These are phyloP conservation scores for Scutellaria baicalensis DNA, from an alignment of 257 asterid species.

Conservation along the genomic window DNA sequence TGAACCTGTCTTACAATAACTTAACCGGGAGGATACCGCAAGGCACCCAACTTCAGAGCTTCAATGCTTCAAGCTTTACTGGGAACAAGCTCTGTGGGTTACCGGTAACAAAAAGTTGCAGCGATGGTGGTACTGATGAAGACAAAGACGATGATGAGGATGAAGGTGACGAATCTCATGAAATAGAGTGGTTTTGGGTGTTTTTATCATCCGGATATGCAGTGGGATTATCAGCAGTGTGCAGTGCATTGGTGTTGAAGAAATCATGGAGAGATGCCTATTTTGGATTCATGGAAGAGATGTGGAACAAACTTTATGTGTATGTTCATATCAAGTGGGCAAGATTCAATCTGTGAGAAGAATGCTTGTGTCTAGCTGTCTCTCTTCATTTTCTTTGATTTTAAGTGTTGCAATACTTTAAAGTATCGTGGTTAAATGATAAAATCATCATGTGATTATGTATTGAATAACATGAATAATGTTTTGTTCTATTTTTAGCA, in stretches of 20 bases:
- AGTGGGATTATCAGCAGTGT: conserved; percentile 6
- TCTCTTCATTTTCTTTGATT: too few species aligned
- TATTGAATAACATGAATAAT: too few species aligned
- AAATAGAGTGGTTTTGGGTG: not conserved
- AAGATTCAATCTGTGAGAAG: too few species aligned
- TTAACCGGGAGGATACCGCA: conserved; percentile 9
- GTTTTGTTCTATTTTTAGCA: too few species aligned
- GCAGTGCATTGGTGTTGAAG: not conserved
- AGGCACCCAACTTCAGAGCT: not conserved
- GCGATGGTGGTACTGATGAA: not conserved
- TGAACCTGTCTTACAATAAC: conserved; percentile 16
- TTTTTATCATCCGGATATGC: not conserved
- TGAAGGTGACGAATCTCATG: not conserved
- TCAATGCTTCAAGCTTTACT: not conserved
- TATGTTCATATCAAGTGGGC: not conserved
- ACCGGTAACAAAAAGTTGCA: not conserved
- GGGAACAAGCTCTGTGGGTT: conserved; percentile 20
- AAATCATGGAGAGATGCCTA: conserved; percentile 8
- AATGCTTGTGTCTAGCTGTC: too few species aligned
- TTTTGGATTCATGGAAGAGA: not conserved
- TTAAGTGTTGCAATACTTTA: too few species aligned
- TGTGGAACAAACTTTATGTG: not conserved
- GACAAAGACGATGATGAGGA: not conserved
- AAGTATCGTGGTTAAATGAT: too few species aligned
- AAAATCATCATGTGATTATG: too few species aligned